Conservation (phyloP, 2,329 filamentous ascomycete species). For the Colletotrichum filicis region DNA sequence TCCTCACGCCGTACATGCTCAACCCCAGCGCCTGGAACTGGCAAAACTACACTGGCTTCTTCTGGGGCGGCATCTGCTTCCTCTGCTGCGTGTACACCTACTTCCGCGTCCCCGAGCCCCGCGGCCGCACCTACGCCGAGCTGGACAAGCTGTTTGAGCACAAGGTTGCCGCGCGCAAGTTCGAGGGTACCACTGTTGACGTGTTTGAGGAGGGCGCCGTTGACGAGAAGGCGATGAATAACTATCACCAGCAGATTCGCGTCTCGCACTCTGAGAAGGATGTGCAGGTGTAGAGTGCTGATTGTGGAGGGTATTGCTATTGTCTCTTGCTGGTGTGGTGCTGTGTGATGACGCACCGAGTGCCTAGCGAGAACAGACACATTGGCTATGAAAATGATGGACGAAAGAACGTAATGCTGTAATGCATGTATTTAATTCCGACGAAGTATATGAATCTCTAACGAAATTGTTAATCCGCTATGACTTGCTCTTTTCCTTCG, state of each 20-base stretch:
- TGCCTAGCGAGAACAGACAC: no score
- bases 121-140: constrained; percentile 85
- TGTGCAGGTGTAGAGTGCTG: constrained; percentile 1
- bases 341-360: no score
- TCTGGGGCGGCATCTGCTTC: constrained; percentile 86
- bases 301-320: neutral
- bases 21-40: constrained; percentile 90
- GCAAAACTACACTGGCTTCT: constrained; percentile 89
- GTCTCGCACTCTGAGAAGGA: constrained; percentile 43
- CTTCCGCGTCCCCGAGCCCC: constrained; percentile 84
- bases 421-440: constrained; percentile 29
- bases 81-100: constrained; percentile 84
- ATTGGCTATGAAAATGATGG: neutral
- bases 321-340: neutral
- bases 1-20: constrained; percentile 92
- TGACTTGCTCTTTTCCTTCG: neutral
- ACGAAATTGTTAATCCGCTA: constrained; percentile 14
- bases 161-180: constrained; percentile 77
- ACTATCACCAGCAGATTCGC: constrained; percentile 56
- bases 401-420: constrained; percentile 14
- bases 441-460: constrained; percentile 31
- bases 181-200: constrained; percentile 68
- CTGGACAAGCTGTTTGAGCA: constrained; percentile 87
- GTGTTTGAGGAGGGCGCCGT: constrained; percentile 62
- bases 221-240: constrained; percentile 55